These are phyloP conservation scores for Pythium grandisporangium DNA, from an alignment of 352 stramenopile species.

Conservation along the genomic window DNA sequence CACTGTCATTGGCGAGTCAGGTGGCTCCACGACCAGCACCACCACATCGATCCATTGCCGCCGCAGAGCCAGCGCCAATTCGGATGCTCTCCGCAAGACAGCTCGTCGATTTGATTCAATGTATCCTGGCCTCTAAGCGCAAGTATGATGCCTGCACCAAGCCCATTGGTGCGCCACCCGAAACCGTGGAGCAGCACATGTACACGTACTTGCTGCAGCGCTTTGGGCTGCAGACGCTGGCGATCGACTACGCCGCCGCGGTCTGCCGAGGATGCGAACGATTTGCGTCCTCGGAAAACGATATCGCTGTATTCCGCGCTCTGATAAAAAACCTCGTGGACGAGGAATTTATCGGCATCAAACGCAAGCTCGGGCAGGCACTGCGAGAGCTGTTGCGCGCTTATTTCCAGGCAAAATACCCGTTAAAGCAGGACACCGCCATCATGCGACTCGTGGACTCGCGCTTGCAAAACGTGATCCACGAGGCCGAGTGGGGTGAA, in stretches of 20 bases:
- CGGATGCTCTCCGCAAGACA: conserved; percentile 69
- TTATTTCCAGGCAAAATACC: conserved; percentile 57
- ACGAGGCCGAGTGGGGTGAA: conserved; percentile 63
- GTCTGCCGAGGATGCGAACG: conserved; percentile 66
- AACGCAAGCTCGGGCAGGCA: conserved; percentile 65
- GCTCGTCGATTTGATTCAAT: conserved; percentile 62
- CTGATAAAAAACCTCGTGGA: conserved; percentile 75
- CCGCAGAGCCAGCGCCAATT: conserved; percentile 1
- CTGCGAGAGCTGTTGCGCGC: conserved; percentile 59
- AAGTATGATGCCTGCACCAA: conserved; percentile 51
- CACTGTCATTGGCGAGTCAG: too few species aligned
- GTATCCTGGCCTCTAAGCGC: conserved; percentile 59
- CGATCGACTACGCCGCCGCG: conserved; percentile 69
- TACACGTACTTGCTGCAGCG: conserved; percentile 85
- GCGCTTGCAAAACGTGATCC: conserved; percentile 23
- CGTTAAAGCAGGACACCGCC: conserved; percentile 48
- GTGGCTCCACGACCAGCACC: too few species aligned
- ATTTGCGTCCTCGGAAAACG: conserved; percentile 44
- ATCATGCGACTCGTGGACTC: conserved; percentile 39
- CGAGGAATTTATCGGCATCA: conserved; percentile 72
- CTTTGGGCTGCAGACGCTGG: conserved; percentile 69
- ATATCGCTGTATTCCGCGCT: conserved; percentile 69
- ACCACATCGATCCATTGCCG: not conserved
- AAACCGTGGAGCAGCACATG: conserved; percentile 87
- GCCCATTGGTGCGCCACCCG: conserved; percentile 33